A percentile compares a stretch with the other conserved stretches of the same genome.
Evolutionary conservation across 2,329 filamentous ascomycete genomes (phyloP).

Genomic region (Colletotrichum lupini): DNA sequence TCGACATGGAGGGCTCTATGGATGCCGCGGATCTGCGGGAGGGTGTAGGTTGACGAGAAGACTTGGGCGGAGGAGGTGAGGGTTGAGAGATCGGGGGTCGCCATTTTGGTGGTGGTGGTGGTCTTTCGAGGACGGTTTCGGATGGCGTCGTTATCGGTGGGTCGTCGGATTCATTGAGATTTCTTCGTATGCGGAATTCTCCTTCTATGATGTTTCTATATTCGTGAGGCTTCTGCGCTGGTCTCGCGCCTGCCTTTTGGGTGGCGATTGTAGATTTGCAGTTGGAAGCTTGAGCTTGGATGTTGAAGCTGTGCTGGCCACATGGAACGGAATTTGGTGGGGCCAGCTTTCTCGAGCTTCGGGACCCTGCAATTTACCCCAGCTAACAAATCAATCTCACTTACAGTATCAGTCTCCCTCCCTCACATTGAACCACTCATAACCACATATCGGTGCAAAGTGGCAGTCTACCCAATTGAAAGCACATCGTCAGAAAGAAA

Average conservation of each 20-base stretch:
- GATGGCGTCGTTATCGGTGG: neutral
- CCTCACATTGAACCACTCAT: neutral
- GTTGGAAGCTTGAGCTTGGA: neutral
- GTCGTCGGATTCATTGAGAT: neutral
- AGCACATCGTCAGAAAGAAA: no score
- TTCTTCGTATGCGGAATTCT: neutral
- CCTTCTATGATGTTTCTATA: neutral
- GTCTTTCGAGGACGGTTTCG: neutral
- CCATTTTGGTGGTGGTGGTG: slow-evolving; percentile 12
- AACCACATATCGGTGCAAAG: neutral
- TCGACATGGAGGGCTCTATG: slow-evolving; percentile 69
- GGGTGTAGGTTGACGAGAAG: slow-evolving; percentile 66
- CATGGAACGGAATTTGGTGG: slow-evolving; percentile 20
- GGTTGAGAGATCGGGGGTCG: slow-evolving; percentile 57
- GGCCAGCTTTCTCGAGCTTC: slow-evolving; percentile 24
- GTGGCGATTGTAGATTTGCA: neutral
- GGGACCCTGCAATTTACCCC: neutral
- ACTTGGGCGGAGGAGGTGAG: slow-evolving; percentile 64
- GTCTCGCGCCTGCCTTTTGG: slow-evolving; percentile 11
- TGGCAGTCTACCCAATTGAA: neutral
- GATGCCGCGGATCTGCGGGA: slow-evolving; percentile 72
- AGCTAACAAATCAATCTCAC: neutral
- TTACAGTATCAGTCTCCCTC: neutral
- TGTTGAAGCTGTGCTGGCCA: slow-evolving; percentile 28
- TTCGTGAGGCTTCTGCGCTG: neutral